Base-by-base conservation (phyloP, 1,139 yeast species). In the Casaregolazyma lundiana region DNA sequence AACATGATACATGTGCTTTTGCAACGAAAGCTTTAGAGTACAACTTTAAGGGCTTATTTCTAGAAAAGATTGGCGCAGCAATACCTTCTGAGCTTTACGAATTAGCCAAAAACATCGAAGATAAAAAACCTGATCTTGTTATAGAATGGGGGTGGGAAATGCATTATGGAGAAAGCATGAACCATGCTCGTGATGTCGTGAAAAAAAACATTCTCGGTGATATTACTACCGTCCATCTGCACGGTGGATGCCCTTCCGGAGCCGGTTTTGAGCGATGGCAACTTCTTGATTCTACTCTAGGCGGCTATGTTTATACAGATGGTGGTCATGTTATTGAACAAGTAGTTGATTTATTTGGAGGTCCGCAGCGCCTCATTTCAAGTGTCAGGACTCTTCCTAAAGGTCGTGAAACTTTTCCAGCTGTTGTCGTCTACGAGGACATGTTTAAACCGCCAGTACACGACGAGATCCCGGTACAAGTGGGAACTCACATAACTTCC, bases 101-200 rank as follows among this genome's bases (percentile, higher is more conserved):
- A 9, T 32, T 32, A 29, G 46, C 26, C 2, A 22, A 42, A 16
- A 32, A 29, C 4, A 26, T 46, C 13, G 13, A 37, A 11, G 34
- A 29, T 15, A 30, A 42, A 22, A 37, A 29, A n/a, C 49, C 49
- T 9, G 46, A 46, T 37, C 17, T 46, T 17, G 46, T 46, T 19
- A 30, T 46, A 7, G 49, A 46, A 37, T 46, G 45, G 45, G 49
- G 49, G 9, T 46, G 49, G 49, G 49, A 46, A 38, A 46, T 46
- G 49, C 49, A 46, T 37, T 46, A 46, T 35, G 32, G 49, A n/a
- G 49, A 42, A 18, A 22, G 38, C 11, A 46, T 46, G 49, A 38
- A 46, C 35, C 20, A 32, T 15, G 49, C 45, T 16, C 17, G 49
- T 17, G 42, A 42, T 6, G 35, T 43, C 16, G 26, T 41, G 3